Percentiles rank a stretch among this genome's conserved stretches.
These are phyloP conservation scores for Irpex sp. DNA, from an alignment of 1,284 basidiomycete species.

Conservation along the genomic window DNA sequence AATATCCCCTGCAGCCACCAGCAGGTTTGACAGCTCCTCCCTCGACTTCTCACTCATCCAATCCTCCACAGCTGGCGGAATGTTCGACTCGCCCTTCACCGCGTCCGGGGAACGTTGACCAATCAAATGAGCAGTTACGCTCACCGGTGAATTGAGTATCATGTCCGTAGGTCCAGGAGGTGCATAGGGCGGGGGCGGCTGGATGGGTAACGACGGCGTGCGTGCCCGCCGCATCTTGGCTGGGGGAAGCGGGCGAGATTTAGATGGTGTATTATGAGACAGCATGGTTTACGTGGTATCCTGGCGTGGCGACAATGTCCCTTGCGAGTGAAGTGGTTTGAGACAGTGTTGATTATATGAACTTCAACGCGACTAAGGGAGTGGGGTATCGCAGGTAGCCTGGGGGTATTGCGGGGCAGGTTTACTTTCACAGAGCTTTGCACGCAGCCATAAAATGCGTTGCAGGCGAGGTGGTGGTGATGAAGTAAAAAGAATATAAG, in stretches of 20 bases:
- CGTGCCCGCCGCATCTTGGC: constrained; percentile 50
- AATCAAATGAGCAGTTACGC: constrained; percentile 28
- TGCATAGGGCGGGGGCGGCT: constrained; percentile 55
- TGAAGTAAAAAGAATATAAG: background rate
- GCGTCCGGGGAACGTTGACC: constrained; percentile 14
- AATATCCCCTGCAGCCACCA: constrained; percentile 65
- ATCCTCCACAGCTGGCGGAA: constrained; percentile 29
- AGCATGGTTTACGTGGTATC: constrained; percentile 38
- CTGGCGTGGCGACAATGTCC: background rate
- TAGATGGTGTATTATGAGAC: constrained; percentile 33
- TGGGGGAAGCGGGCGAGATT: constrained; percentile 51
- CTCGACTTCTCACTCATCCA: constrained; percentile 63
- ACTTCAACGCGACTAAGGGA: no score
- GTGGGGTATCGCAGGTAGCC: no score
- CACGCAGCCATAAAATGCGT: background rate
- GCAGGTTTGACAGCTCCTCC: constrained; percentile 65
- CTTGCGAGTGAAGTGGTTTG: background rate
- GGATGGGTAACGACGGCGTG: constrained; percentile 31
- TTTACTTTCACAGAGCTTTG: background rate
- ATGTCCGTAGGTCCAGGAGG: constrained; percentile 24
- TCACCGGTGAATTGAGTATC: constrained; percentile 36
- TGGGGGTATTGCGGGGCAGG: background rate
- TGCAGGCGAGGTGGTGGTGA: background rate
- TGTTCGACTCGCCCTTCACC: constrained; percentile 12
- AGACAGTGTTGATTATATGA: no score